Conservation (phyloP, 2,329 filamentous ascomycete genomes). For the Chaetomium olivaceum region DNA sequence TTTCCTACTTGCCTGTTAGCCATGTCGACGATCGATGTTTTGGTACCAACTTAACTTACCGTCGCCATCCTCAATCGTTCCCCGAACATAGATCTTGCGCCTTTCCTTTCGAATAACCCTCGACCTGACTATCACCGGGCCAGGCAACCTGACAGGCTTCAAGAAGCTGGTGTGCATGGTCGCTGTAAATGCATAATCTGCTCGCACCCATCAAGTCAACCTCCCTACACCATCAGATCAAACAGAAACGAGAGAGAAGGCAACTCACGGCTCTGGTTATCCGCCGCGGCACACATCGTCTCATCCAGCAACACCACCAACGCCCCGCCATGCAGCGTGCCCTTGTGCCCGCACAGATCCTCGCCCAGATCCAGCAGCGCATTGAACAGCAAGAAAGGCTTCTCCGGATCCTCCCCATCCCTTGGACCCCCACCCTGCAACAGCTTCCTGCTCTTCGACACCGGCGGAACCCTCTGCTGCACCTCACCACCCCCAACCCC, state of each 20-base stretch:
- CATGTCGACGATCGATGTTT: no score
- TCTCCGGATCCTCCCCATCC: slow-evolving; percentile 22
- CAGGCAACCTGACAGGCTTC: slow-evolving; percentile 25
- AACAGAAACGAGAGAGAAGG: neutral
- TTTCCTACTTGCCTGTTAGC: slow-evolving; percentile 15
- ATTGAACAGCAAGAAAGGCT: slow-evolving; percentile 28
- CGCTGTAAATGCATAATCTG: slow-evolving; percentile 26
- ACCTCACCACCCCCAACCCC: neutral
- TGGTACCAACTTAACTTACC: slow-evolving; percentile 11
- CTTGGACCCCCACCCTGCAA: slow-evolving; percentile 17
- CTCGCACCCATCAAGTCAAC: neutral
- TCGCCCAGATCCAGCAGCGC: slow-evolving; percentile 30
- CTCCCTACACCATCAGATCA: neutral
- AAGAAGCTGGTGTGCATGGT: slow-evolving; percentile 21
- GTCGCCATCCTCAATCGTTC: slow-evolving; percentile 26
- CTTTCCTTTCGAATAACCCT: slow-evolving; percentile 25
- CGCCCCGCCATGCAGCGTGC: slow-evolving; percentile 27
- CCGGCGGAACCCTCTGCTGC: neutral
- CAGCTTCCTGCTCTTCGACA: slow-evolving; percentile 17
- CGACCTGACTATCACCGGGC: slow-evolving; percentile 24
- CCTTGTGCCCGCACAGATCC: slow-evolving; percentile 23
- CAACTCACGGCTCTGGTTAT: slow-evolving; percentile 22
- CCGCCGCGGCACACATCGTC: slow-evolving; percentile 28
- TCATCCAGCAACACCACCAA: slow-evolving; percentile 28
- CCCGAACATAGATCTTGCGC: slow-evolving; percentile 27